Conservation (phyloP, 1,284 basidiomycete genomes). For the Malassezia cuniculi region DNA sequence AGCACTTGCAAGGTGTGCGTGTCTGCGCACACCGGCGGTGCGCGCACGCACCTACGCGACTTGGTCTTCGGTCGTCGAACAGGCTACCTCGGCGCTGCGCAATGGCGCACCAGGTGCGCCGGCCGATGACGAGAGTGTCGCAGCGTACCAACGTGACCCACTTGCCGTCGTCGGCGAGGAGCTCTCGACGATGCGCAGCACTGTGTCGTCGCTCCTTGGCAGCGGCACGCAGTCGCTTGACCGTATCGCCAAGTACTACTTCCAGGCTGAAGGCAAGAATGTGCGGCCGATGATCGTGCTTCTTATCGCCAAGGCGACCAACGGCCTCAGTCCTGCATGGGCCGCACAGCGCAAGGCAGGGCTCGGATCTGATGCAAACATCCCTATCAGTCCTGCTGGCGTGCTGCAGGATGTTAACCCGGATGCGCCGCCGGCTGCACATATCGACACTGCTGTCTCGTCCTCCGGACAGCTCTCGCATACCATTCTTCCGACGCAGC, state of each 20-base stretch:
- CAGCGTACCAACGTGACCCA: constrained; percentile 20
- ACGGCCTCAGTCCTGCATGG: constrained; percentile 57
- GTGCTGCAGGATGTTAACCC: constrained; percentile 78
- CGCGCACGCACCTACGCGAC: too few species aligned
- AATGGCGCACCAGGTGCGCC: background rate
- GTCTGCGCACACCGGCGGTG: too few species aligned
- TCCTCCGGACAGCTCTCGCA: too few species aligned
- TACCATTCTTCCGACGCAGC: constrained; percentile 63
- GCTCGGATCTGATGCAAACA: constrained; percentile 25
- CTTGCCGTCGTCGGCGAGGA: constrained; percentile 46
- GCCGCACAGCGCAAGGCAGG: constrained; percentile 28
- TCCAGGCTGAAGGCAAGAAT: constrained; percentile 61
- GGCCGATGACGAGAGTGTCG: background rate
- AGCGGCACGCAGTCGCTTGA: constrained; percentile 76
- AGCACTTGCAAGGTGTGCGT: too few species aligned
- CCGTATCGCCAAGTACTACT: constrained; percentile 84
- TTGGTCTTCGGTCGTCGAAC: constrained; percentile 7
- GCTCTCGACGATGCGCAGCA: constrained; percentile 61
- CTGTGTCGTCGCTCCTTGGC: constrained; percentile 67
- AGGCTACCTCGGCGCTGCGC: constrained; percentile 3
- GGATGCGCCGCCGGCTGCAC: background rate
- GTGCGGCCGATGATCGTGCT: constrained; percentile 80
- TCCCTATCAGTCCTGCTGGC: constrained; percentile 52
- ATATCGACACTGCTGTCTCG: constrained; percentile 7
- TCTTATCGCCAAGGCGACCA: constrained; percentile 79